Evolutionary conservation across 805 yeast genomes (phyloP).

Genomic region (Nakazawaea ishiwadae): DNA sequence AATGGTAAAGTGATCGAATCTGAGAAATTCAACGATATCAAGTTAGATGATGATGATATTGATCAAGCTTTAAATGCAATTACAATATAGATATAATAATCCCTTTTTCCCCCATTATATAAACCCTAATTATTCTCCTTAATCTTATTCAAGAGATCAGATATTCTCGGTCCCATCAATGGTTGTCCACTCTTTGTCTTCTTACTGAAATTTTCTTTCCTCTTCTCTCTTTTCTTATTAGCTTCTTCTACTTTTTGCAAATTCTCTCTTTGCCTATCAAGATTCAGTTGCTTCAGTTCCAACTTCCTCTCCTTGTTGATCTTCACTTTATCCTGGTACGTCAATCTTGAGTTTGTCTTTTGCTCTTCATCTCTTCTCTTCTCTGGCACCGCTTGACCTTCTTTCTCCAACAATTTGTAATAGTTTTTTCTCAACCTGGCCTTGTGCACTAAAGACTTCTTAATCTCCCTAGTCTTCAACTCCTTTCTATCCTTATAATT

Average conservation of each 20-base stretch:
- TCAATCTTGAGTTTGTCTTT: slow-evolving; percentile 16
- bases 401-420: slow-evolving; percentile 70
- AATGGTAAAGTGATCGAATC: slow-evolving; percentile 49
- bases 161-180: slow-evolving; percentile 83
- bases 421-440: slow-evolving; percentile 79
- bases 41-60: background rate
- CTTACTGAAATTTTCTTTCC: slow-evolving; percentile 35
- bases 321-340: slow-evolving; percentile 41
- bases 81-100: no score
- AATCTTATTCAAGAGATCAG: slow-evolving; percentile 71
- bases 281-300: slow-evolving; percentile 34
- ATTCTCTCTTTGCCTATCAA: slow-evolving; percentile 32
- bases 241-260: slow-evolving; percentile 28
- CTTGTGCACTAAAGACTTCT: slow-evolving; percentile 69
- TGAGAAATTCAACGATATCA: background rate
- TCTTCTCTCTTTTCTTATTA: slow-evolving; percentile 39
- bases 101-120: no score
- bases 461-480: slow-evolving; percentile 55
- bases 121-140: background rate
- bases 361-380: slow-evolving; percentile 20
- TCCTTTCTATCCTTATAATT: slow-evolving; percentile 23
- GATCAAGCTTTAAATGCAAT: background rate
- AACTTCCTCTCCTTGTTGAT: slow-evolving; percentile 42
- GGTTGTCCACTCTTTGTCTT: slow-evolving; percentile 83
- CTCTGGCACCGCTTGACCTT: slow-evolving; percentile 55